Evolutionary conservation across 106 monocot genomes (phyloP), one percentile per base, ranked within the genome.

Genomic region (Xerophyta viscosa): DNA sequence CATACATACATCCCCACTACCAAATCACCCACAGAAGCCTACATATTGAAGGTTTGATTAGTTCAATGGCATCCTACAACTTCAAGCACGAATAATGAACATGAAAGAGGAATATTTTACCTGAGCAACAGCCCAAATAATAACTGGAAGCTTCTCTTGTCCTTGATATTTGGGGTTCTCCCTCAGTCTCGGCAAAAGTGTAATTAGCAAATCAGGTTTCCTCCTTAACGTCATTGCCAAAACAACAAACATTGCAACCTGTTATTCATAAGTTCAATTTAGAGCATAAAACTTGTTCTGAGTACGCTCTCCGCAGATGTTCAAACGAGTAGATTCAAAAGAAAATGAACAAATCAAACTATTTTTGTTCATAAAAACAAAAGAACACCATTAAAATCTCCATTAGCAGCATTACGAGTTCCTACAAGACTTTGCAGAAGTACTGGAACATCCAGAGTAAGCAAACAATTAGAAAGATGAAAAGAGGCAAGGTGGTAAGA

Each of bases 211-310:
- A 29, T 99, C 98, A 43, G 98, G 86, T 63, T 91, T 99, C 59
- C 83, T 30, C 19, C 90, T 68, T 52, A 99, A 56, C 46, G 80
- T 72, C 77, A 99, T 74, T 26, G 98, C 86, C 31, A 91, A 60
- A 30, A 83, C 90, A 31, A 72, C 74, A 75, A 99, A 86, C 41
- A 99, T 80, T 28, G 90, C 90, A 62, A 99, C 90, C 98, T 99
- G 77, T 26, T 51, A 18, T 19, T 46, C 19, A 20, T 20, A 46
- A 46, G 3, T 18, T 46, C 3, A 46, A 46, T 46, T 46, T 12
- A 39, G 13, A 39, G 39, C 13, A 39, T 39, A 2, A 39, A 39
- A 39, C 39, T 7, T 39, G 1, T n/a, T n/a, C n/a, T n/a, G n/a
- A n/a, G n/a, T n/a, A n/a, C n/a, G n/a, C n/a, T n/a, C n/a, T n/a